Evolutionary conservation across 2,329 filamentous ascomycete genomes (phyloP).

Genomic region (Cordyceps cicadae): DNA sequence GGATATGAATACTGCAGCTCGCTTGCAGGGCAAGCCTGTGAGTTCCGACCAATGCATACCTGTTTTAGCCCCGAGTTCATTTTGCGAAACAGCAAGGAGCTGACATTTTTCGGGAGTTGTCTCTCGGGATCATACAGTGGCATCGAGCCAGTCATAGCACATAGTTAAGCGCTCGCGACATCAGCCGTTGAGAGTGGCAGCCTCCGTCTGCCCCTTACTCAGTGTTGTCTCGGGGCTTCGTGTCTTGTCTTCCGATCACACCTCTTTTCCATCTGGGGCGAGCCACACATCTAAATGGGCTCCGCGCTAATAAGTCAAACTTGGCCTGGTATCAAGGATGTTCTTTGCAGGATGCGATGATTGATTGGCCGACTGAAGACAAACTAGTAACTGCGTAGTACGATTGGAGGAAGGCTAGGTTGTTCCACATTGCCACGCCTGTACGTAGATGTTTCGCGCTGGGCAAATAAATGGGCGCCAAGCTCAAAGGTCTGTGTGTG

Average conservation of each 20-base stretch:
- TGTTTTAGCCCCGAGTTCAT: neutral
- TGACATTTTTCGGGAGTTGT: neutral
- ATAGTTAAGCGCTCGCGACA: neutral
- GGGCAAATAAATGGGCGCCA: neutral
- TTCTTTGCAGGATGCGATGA: neutral
- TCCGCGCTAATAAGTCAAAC: neutral
- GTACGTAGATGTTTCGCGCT: neutral
- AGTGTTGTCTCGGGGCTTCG: conserved; percentile 3
- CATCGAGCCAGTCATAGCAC: neutral
- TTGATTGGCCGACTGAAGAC: neutral
- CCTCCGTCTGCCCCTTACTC: neutral
- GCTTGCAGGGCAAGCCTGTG: neutral
- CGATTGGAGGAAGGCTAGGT: conserved; percentile 1
- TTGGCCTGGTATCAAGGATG: neutral
- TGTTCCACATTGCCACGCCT: neutral
- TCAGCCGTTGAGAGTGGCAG: neutral
- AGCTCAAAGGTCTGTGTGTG: conserved; percentile 7
- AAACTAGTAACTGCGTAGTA: neutral
- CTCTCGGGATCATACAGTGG: neutral
- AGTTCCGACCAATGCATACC: neutral
- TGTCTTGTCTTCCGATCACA: neutral
- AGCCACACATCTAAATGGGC: conserved; percentile 1
- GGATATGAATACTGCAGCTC: neutral
- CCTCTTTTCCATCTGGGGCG: neutral
- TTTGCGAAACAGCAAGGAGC: neutral